phyloP scores from a whole-genome alignment of 2,329 filamentous ascomycete genomes.

The Zalaria sp. region DNA sequence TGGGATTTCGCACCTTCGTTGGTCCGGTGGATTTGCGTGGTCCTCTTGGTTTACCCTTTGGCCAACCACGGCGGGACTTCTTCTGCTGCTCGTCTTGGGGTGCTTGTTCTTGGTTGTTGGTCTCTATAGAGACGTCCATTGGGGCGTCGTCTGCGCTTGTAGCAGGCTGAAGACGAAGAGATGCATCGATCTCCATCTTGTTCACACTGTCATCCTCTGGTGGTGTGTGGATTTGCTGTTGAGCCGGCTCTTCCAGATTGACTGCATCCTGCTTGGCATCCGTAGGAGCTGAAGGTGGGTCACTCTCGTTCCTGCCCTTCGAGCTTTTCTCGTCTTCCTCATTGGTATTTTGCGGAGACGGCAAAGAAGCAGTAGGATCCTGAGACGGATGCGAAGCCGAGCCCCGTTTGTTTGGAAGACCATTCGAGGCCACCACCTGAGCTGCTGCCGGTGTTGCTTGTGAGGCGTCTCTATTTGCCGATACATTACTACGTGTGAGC shows the following conservation, averaged over 20 bases:
- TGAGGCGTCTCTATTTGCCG: too few species aligned
- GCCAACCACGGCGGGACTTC: conserved; percentile 24
- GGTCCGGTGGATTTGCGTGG: conserved; percentile 9
- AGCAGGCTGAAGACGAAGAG: conserved; percentile 4
- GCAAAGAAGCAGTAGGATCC: conserved; percentile 1
- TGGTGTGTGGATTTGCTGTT: conserved; percentile 8
- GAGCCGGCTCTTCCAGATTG: not conserved
- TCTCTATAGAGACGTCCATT: not conserved
- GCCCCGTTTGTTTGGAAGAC: too few species aligned
- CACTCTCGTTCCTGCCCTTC: not conserved
- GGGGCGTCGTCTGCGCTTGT: conserved; percentile 25
- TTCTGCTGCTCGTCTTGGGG: conserved; percentile 16
- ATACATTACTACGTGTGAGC: too few species aligned
- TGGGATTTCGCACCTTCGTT: conserved; percentile 36
- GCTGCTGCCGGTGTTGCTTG: too few species aligned
- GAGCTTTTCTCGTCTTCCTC: conserved; percentile 4
- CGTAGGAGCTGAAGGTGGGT: conserved; percentile 2
- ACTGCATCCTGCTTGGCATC: conserved; percentile 1
- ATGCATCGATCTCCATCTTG: not conserved
- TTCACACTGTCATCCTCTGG: conserved; percentile 7
- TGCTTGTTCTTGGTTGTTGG: not conserved
- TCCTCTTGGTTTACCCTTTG: conserved; percentile 31
- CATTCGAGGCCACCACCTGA: too few species aligned
- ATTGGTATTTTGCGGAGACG: conserved; percentile 4
- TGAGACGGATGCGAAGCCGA: not conserved